phyloP scores from a whole-genome alignment of 768 basidiomycete species.

The Lactarius akahatsu region DNA sequence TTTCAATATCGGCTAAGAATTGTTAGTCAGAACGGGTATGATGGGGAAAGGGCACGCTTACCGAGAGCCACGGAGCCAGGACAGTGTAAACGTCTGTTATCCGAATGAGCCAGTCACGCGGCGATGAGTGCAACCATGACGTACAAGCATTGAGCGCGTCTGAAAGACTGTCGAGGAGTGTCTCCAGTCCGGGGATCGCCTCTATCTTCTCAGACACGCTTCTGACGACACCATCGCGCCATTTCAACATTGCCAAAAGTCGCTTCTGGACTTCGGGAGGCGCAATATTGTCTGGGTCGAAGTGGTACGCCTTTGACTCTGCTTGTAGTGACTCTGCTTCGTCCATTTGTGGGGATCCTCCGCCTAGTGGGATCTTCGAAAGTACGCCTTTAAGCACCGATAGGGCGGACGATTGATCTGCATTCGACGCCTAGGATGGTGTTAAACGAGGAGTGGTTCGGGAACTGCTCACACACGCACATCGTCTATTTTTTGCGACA shows the following conservation, averaged over 20 bases:
- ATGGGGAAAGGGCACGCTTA: constrained; percentile 33
- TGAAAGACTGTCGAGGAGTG: constrained; percentile 58
- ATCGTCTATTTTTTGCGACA: constrained; percentile 50
- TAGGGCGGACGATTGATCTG: constrained; percentile 37
- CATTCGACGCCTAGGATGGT: constrained; percentile 32
- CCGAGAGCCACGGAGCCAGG: constrained; percentile 63
- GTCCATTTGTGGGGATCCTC: constrained; percentile 46
- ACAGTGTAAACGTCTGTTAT: constrained; percentile 59
- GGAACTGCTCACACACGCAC: constrained; percentile 25
- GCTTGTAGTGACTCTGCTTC: constrained; percentile 56
- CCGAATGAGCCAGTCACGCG: constrained; percentile 15
- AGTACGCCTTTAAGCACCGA: constrained; percentile 45
- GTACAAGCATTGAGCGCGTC: constrained; percentile 67
- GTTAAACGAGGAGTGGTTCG: background rate
- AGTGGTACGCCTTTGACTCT: constrained; percentile 56
- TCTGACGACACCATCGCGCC: constrained; percentile 61
- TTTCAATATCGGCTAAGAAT: constrained; percentile 54
- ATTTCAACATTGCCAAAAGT: constrained; percentile 55
- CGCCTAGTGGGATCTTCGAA: constrained; percentile 52
- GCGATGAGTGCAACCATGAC: constrained; percentile 25
- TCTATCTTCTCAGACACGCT: constrained; percentile 56
- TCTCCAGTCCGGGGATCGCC: constrained; percentile 60
- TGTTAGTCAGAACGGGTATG: background rate
- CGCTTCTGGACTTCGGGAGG: constrained; percentile 63
- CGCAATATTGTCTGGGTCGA: constrained; percentile 60